phyloP scores from a whole-genome alignment of 805 yeast species.

The Torulaspora franciscae region DNA sequence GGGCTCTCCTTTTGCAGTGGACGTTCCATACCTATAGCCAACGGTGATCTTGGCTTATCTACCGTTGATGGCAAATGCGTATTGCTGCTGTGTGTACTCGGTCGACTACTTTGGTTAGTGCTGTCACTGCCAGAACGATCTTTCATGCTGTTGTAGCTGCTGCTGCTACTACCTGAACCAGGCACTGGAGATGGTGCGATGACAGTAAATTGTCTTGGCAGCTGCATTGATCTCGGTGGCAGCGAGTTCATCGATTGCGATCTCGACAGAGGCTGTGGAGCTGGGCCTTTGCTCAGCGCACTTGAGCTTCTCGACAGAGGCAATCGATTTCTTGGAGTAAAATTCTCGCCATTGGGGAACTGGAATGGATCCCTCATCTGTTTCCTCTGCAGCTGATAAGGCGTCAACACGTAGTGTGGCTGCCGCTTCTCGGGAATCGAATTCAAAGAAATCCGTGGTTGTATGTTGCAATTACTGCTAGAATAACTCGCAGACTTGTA shows the following conservation, averaged over 20 bases:
- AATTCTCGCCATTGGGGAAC: conserved; percentile 34
- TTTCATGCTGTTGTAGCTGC: conserved; percentile 18
- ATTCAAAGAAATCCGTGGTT: conserved; percentile 2
- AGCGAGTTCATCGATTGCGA: conserved; percentile 12
- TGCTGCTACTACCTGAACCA: conserved; percentile 8
- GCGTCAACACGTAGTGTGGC: conserved; percentile 17
- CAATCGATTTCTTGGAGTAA: conserved; percentile 27
- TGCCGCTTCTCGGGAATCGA: conserved; percentile 10
- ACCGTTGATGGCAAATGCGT: conserved; percentile 1
- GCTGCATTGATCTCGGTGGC: not conserved
- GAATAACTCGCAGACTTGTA: not conserved
- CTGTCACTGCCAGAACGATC: conserved; percentile 9
- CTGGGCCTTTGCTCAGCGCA: conserved; percentile 6
- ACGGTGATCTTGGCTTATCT: not conserved
- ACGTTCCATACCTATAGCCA: not conserved
- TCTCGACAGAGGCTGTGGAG: conserved; percentile 2
- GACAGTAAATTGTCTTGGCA: conserved; percentile 1
- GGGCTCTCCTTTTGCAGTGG: not conserved
- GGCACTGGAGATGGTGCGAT: conserved; percentile 1
- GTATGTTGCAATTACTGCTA: conserved; percentile 1
- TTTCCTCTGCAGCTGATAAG: conserved; percentile 30
- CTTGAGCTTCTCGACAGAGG: conserved; percentile 14
- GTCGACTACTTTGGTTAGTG: conserved; percentile 9
- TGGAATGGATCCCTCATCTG: conserved; percentile 30
- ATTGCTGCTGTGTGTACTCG: conserved; percentile 9